These are phyloP conservation scores for Nakazawaea ishiwadae DNA, from an alignment of 805 yeast genomes.

Conservation along the genomic window DNA sequence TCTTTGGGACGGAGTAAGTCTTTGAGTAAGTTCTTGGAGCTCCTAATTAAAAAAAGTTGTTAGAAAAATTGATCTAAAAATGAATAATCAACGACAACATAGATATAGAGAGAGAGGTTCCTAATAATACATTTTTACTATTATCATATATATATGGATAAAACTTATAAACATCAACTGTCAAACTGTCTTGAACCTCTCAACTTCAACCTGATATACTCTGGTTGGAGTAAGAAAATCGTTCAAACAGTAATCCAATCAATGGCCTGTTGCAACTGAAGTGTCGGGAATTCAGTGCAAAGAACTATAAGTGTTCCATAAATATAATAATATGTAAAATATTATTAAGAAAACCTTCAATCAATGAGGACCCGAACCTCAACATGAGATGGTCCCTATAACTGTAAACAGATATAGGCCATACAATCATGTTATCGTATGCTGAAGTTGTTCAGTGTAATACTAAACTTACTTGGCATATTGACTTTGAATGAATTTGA, in stretches of 20 bases:
- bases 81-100: conserved; percentile 3
- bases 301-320: conserved; percentile 24
- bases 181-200: too few species aligned
- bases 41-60: conserved; percentile 40
- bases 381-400: conserved; percentile 7
- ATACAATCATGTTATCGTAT: conserved; percentile 5
- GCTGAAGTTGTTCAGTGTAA: conserved; percentile 5
- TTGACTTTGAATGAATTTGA: conserved; percentile 28
- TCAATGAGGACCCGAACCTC: conserved; percentile 75
- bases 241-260: not conserved
- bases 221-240: too few species aligned
- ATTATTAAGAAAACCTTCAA: conserved; percentile 2
- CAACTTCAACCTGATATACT: too few species aligned
- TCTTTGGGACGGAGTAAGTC: conserved; percentile 99
- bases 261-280: conserved; percentile 48
- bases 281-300: conserved; percentile 86
- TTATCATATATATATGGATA: too few species aligned
- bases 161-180: not conserved
- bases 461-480: conserved; percentile 67
- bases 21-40: conserved; percentile 99
- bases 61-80: conserved; percentile 4
- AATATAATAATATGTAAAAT: conserved; percentile 16
- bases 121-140: too few species aligned
- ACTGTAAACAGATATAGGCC: not conserved
- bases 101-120: not conserved